phyloP scores from a whole-genome alignment of 305 asterid genomes.

The Fraxinus angustifolia region DNA sequence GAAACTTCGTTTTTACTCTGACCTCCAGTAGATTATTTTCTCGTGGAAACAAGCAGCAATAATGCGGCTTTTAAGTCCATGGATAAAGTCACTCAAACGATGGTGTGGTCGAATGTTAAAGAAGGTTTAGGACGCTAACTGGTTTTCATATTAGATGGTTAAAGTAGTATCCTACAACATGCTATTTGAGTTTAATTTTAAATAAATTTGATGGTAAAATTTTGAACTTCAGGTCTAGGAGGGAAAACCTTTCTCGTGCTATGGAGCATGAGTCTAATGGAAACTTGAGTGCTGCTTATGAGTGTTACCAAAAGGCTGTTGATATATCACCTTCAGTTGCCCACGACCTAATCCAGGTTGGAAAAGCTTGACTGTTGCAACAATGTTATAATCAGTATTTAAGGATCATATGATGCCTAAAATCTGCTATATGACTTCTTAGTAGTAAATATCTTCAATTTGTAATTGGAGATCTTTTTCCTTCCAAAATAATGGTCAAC shows the following conservation, averaged over 20 bases:
- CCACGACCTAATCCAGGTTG: conserved; percentile 85
- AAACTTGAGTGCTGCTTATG: conserved; percentile 80
- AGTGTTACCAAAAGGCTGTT: conserved; percentile 94
- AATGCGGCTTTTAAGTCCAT: not conserved
- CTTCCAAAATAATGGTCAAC: conserved; percentile 1
- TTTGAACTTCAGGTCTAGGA: conserved; percentile 59
- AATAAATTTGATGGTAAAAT: not conserved
- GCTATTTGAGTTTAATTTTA: not conserved
- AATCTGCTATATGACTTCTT: not conserved
- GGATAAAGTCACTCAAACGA: not conserved
- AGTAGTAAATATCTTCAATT: not conserved
- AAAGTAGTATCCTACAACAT: not conserved
- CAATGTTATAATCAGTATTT: not conserved
- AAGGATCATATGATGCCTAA: not conserved
- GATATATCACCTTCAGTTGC: conserved; percentile 96
- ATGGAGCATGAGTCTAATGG: conserved; percentile 89
- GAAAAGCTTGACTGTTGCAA: not conserved
- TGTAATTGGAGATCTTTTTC: not conserved
- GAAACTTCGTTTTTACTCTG: not conserved
- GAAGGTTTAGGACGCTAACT: not conserved
- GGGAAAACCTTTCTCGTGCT: conserved; percentile 84
- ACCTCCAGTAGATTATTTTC: not conserved
- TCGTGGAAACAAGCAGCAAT: not conserved
- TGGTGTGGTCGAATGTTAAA: not conserved
- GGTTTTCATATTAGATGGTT: not conserved